These are phyloP conservation scores for Xylaria venustula DNA, from an alignment of 495 filamentous ascomycete genomes.

Conservation along the genomic window DNA sequence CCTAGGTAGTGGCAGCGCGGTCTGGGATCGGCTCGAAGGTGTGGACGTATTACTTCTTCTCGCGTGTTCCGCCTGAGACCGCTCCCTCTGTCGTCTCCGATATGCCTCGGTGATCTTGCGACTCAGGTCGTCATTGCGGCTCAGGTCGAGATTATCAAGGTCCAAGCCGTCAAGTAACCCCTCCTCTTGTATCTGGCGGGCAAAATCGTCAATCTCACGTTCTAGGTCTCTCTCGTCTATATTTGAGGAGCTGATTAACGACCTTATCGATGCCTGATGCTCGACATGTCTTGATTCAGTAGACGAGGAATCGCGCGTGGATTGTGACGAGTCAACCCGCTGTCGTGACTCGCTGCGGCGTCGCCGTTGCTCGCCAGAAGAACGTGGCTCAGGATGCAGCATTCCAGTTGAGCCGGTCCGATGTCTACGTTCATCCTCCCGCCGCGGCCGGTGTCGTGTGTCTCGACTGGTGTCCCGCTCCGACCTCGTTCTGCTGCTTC, in stretches of 20 bases:
- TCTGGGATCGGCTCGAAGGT: conserved; percentile 32
- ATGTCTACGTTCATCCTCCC: conserved; percentile 29
- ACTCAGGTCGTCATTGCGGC: conserved; percentile 81
- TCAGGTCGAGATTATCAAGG: conserved; percentile 71
- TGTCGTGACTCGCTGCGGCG: conserved; percentile 16
- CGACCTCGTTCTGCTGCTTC: conserved; percentile 25
- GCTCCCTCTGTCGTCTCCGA: conserved; percentile 63
- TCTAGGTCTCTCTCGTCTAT: conserved; percentile 72
- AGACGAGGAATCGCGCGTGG: conserved; percentile 32
- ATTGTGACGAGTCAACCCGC: conserved; percentile 36
- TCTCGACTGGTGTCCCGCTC: conserved; percentile 36
- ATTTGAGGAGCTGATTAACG: conserved; percentile 74
- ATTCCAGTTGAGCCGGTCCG: conserved; percentile 29
- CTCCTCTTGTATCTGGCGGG: conserved; percentile 84
- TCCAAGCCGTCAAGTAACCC: conserved; percentile 84
- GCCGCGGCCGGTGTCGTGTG: conserved; percentile 22
- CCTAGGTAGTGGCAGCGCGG: conserved; percentile 23
- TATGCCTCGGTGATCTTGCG: conserved; percentile 87
- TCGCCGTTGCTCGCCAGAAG: conserved; percentile 34
- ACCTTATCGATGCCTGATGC: conserved; percentile 82
- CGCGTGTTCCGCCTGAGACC: conserved; percentile 28
- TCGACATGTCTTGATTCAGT: conserved; percentile 59
- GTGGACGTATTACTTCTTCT: conserved; percentile 43
- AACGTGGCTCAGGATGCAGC: conserved; percentile 27
- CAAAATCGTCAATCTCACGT: conserved; percentile 70